These are phyloP conservation scores for Sarocladium oryzae DNA, from an alignment of 2,329 filamentous ascomycete genomes.

Conservation along the genomic window DNA sequence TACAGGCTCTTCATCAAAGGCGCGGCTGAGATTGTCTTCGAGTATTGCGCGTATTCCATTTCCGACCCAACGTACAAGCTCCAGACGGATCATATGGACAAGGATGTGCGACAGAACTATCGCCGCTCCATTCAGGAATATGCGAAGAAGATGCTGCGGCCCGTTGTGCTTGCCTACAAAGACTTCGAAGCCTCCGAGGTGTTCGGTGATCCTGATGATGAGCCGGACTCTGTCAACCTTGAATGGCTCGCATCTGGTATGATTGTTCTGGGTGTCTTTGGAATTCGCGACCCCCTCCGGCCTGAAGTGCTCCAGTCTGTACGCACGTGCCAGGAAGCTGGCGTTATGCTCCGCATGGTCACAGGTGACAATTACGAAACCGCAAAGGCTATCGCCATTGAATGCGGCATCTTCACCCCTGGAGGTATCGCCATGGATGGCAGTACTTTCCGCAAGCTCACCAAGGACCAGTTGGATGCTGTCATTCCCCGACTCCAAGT, in stretches of 20 bases:
- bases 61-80: conserved; percentile 31
- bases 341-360: conserved; percentile 56
- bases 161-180: conserved; percentile 67
- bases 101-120: conserved; percentile 37
- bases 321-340: conserved; percentile 51
- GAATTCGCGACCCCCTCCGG: conserved; percentile 59
- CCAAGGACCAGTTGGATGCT: conserved; percentile 40
- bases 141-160: conserved; percentile 60
- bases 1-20: conserved; percentile 48
- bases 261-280: conserved; percentile 63
- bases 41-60: conserved; percentile 35
- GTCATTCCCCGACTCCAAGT: conserved; percentile 60
- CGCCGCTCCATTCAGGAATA: conserved; percentile 45
- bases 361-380: conserved; percentile 37
- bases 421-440: conserved; percentile 53
- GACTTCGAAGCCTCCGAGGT: conserved; percentile 59
- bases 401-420: conserved; percentile 62
- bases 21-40: conserved; percentile 47
- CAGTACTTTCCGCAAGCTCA: conserved; percentile 48
- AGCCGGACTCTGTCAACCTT: conserved; percentile 39
- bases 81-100: conserved; percentile 17
- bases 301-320: conserved; percentile 54
- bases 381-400: conserved; percentile 10
- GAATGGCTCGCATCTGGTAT: conserved; percentile 45
- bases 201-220: conserved; percentile 34